phyloP scores from a whole-genome alignment of 2,329 filamentous ascomycete genomes.

The Cercospora citrullina region DNA sequence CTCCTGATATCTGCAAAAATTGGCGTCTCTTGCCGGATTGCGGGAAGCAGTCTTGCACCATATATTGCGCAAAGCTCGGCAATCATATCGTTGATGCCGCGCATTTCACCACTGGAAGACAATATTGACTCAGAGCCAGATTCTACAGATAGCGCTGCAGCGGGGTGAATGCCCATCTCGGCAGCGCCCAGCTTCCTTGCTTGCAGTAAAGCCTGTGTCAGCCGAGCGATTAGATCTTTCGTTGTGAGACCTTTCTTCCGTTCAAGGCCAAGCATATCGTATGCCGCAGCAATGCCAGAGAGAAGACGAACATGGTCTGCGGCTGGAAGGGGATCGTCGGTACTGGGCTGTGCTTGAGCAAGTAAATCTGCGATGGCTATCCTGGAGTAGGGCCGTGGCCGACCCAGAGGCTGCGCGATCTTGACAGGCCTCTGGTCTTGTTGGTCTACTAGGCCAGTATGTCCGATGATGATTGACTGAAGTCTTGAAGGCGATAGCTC shows the following conservation, averaged over 20 bases:
- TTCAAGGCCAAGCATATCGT: slow-evolving; percentile 75
- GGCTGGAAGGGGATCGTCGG: slow-evolving; percentile 38
- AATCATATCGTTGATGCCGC: slow-evolving; percentile 33
- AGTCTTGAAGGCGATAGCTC: slow-evolving; percentile 47
- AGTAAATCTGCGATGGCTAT: slow-evolving; percentile 28
- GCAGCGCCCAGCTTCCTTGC: slow-evolving; percentile 89
- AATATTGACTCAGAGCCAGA: slow-evolving; percentile 44
- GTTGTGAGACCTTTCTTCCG: slow-evolving; percentile 91
- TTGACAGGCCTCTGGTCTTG: neutral
- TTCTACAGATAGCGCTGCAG: slow-evolving; percentile 76
- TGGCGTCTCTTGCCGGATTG: slow-evolving; percentile 5
- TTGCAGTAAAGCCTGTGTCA: slow-evolving; percentile 83
- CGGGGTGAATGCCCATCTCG: slow-evolving; percentile 94
- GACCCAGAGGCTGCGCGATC: slow-evolving; percentile 4
- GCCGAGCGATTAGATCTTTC: slow-evolving; percentile 76
- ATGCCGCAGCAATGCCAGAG: slow-evolving; percentile 82
- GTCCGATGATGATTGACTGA: slow-evolving; percentile 11
- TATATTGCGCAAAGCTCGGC: slow-evolving; percentile 31
- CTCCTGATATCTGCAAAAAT: slow-evolving; percentile 25
- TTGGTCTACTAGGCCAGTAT: neutral
- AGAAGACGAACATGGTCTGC: slow-evolving; percentile 65
- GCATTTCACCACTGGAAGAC: slow-evolving; percentile 26
- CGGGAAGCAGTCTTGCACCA: slow-evolving; percentile 27
- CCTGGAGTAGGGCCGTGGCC: slow-evolving; percentile 17
- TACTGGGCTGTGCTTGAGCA: slow-evolving; percentile 28